Base-by-base conservation (phyloP, 106 monocot genomes). In the Apostasia shenzhenica region DNA sequence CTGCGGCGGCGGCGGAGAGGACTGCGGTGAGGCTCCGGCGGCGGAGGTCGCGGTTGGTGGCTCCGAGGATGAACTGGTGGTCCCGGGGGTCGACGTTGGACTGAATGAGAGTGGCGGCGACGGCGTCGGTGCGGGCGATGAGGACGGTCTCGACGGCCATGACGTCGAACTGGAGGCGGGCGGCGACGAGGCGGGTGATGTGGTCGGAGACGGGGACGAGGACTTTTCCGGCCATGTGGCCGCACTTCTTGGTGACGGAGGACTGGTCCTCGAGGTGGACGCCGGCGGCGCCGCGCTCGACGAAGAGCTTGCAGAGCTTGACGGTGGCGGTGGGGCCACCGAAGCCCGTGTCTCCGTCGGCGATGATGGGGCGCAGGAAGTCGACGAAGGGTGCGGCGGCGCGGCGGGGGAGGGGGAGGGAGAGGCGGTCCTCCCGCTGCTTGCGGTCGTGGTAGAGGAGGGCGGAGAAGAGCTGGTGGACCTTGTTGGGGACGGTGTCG, bases 171-270 rank as follows among this genome's bases (percentile, higher is more conserved):
- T 95, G 89, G 37, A 95, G 72, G 68, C 92, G 68, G 3, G 92
- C 92, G 5, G 89, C 92, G 2, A 97, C 95, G 12, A 97, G 88
- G 43, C 89, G 77, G 76, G 89, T 89, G 52, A 97, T 78, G 79
- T 97, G 95, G 70, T 97, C 95, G 59, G 63, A 48, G 13, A 81
- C 78, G 0, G 86, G 55, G 11, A 95, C 88, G 13, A 95, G 81
- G 1, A 97, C 95, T 52, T 97, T 97, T 2, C 95, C 89, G 40
- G 95, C 91, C 95, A 97, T 92, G 77, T 97, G 95, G 1, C 95
- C 95, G 66, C 95, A 97, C 71, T 92, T 97, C 89, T 97, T 97
- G 37, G 95, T 83, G 6, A 87, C 76, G 4, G 91, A 89, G 1
- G 95, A 92, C 73, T 97, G 89, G 73, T 97, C 95, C 67, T 97